These are phyloP conservation scores for Neurospora terricola DNA, from an alignment of 495 filamentous ascomycete species.

Conservation along the genomic window DNA sequence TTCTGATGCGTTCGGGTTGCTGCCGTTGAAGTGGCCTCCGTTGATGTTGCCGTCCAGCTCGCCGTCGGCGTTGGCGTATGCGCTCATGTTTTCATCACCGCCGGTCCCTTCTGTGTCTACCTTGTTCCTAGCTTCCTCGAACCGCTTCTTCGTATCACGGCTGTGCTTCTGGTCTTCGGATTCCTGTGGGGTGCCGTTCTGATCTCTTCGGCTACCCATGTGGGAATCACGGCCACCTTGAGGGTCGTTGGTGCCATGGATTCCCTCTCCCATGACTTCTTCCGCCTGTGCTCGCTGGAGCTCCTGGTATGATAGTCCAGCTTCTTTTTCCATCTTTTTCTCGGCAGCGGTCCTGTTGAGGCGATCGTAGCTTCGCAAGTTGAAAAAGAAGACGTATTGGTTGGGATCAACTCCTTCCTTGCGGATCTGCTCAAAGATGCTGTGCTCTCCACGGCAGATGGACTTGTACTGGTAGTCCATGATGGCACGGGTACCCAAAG, in stretches of 20 bases:
- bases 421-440: constrained; percentile 70
- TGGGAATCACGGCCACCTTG: constrained; percentile 29
- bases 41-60: constrained; percentile 42
- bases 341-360: constrained; percentile 69
- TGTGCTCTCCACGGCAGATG: constrained; percentile 81
- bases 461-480: constrained; percentile 99
- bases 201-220: constrained; percentile 29
- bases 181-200: constrained; percentile 17
- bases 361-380: constrained; percentile 80
- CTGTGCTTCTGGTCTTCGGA: constrained; percentile 7
- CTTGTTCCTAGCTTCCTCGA: not conserved
- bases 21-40: constrained; percentile 39
- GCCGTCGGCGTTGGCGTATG: constrained; percentile 6
- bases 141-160: constrained; percentile 20
- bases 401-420: constrained; percentile 71
- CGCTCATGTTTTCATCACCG: not conserved
- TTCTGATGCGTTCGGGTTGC: constrained; percentile 10
- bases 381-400: constrained; percentile 84
- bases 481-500: constrained; percentile 80
- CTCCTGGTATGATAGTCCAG: constrained; percentile 74
- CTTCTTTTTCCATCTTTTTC: constrained; percentile 59
- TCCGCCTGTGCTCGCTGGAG: constrained; percentile 78
- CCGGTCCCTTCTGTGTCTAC: not conserved
- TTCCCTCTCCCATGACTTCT: constrained; percentile 69
- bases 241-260: constrained; percentile 47